phyloP scores from a whole-genome alignment of 2,329 filamentous ascomycete genomes.

The Xylaria arbuscula region DNA sequence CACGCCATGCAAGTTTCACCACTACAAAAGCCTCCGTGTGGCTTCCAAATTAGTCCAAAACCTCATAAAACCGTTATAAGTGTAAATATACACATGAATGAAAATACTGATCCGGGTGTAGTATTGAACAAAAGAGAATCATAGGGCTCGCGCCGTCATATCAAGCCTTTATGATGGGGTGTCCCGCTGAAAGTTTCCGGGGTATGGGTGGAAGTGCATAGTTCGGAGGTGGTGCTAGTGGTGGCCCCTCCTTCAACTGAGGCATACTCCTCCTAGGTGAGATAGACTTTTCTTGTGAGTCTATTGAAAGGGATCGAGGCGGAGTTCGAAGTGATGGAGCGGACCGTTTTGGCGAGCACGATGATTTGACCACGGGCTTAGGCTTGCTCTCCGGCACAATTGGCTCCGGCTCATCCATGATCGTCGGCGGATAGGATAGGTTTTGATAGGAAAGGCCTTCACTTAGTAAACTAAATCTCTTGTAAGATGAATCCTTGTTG shows the following conservation, averaged over 20 bases:
- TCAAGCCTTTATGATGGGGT: conserved; percentile 34
- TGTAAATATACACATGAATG: conserved; percentile 42
- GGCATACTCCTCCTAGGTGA: conserved; percentile 62
- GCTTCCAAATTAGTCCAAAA: conserved; percentile 17
- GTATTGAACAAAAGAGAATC: conserved; percentile 10
- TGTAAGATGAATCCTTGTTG: conserved; percentile 33
- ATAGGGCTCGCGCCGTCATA: conserved; percentile 6
- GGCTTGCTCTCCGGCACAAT: conserved; percentile 33
- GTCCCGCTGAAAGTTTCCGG: conserved; percentile 42
- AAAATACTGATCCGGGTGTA: conserved; percentile 20
- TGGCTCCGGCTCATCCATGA: conserved; percentile 32
- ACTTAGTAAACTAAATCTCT: conserved; percentile 36
- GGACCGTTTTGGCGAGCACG: conserved; percentile 45
- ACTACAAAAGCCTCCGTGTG: background rate
- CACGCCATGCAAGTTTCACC: background rate
- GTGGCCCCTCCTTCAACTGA: conserved; percentile 62
- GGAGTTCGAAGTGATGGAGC: conserved; percentile 39
- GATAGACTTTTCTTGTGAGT: conserved; percentile 37
- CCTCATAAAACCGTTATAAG: conserved; percentile 41
- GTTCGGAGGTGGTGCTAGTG: conserved; percentile 65
- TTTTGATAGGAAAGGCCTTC: conserved; percentile 34
- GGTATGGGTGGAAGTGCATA: conserved; percentile 67
- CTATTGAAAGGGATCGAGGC: conserved; percentile 31
- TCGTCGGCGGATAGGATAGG: conserved; percentile 29
- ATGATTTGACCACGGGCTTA: conserved; percentile 26